Conservation (phyloP, 2,329 filamentous ascomycete species). For the Fusarium sororula region DNA sequence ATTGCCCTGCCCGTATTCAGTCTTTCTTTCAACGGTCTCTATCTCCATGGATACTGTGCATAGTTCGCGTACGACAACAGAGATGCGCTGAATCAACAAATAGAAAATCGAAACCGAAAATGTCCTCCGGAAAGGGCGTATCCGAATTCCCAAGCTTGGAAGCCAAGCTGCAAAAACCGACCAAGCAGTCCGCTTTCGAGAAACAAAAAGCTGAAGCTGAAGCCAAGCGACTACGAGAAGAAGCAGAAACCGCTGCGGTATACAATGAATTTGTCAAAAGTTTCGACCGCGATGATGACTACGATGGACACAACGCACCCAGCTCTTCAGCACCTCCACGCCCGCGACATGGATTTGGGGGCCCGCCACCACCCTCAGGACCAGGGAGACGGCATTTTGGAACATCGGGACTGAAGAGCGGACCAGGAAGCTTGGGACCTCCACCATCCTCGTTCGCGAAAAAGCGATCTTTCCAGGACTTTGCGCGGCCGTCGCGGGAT, state of each 20-base stretch:
- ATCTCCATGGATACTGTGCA: neutral
- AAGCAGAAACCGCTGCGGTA: constrained; percentile 86
- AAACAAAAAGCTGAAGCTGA: constrained; percentile 89
- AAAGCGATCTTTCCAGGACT: constrained; percentile 61
- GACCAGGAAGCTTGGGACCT: constrained; percentile 69
- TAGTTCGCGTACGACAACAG: neutral
- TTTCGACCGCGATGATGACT: constrained; percentile 70
- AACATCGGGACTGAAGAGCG: constrained; percentile 64
- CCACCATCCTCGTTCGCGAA: constrained; percentile 58
- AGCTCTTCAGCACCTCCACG: constrained; percentile 29
- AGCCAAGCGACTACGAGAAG: constrained; percentile 84
- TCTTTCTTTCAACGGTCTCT: neutral
- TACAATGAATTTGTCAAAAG: constrained; percentile 89
- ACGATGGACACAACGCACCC: constrained; percentile 36
- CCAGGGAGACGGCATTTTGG: constrained; percentile 71
- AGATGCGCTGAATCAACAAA: constrained; percentile 20
- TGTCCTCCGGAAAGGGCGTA: constrained; percentile 60
- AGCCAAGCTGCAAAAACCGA: constrained; percentile 79
- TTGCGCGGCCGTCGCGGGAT: constrained; percentile 49
- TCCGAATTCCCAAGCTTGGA: constrained; percentile 75
- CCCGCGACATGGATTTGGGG: constrained; percentile 43
- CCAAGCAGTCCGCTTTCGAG: constrained; percentile 89
- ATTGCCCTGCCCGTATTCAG: neutral
- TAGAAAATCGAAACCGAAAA: constrained; percentile 39
- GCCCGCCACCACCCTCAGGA: constrained; percentile 34